A percentile compares a stretch with the other conserved stretches of the same genome.
Evolutionary conservation across 1,284 basidiomycete genomes (phyloP).

Genomic region (Schizophyllum amplum): DNA sequence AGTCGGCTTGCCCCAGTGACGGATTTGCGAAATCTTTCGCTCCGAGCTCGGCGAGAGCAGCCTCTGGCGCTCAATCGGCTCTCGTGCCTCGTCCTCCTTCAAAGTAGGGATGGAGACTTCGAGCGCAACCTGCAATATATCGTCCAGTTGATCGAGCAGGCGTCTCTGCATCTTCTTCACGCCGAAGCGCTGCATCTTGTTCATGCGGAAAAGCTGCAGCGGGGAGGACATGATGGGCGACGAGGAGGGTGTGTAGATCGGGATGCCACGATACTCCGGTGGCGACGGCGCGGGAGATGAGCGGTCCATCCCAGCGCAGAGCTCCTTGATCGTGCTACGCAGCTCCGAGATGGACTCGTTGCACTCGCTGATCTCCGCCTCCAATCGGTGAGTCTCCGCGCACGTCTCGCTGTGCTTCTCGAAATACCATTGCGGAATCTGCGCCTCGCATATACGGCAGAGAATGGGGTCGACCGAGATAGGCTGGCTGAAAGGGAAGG

Average conservation of each 20-base stretch:
- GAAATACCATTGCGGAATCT: conserved; percentile 98
- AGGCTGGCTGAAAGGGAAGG: conserved; percentile 67
- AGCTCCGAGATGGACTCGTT: conserved; percentile 91
- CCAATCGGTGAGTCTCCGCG: conserved; percentile 91
- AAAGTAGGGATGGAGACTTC: conserved; percentile 86
- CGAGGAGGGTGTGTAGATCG: conserved; percentile 65
- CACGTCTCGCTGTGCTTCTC: conserved; percentile 99
- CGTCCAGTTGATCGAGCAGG: conserved; percentile 78
- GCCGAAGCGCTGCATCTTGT: conserved; percentile 71
- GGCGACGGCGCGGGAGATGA: conserved; percentile 20
- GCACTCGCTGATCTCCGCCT: conserved; percentile 90
- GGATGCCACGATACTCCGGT: conserved; percentile 85
- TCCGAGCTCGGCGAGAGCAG: conserved; percentile 84
- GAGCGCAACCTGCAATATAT: conserved; percentile 72
- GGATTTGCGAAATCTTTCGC: conserved; percentile 71
- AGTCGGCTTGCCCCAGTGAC: conserved; percentile 77
- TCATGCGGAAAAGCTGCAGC: conserved; percentile 58
- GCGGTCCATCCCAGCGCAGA: conserved; percentile 57
- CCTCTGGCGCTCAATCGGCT: conserved; percentile 89
- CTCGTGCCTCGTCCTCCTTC: conserved; percentile 84
- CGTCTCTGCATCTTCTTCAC: conserved; percentile 78
- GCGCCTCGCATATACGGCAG: conserved; percentile 97
- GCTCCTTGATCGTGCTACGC: conserved; percentile 72
- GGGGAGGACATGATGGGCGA: conserved; percentile 64
- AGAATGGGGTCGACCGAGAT: conserved; percentile 85